Evolutionary conservation across 179 eudicot species (phyloP).

Genomic region (Sideroxylon spinosum): DNA sequence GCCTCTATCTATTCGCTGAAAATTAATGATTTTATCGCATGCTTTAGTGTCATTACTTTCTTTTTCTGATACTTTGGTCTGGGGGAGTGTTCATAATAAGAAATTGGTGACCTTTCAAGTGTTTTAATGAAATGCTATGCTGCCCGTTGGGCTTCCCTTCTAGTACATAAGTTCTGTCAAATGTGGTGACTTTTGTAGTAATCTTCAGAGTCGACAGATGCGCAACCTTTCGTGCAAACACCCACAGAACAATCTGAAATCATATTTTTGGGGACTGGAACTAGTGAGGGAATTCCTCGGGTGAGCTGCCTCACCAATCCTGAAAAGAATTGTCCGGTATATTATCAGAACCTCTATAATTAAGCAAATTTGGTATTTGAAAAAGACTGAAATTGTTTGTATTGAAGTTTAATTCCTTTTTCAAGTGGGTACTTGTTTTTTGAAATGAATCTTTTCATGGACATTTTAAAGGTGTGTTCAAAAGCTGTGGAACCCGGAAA

Average conservation of each 20-base stretch:
- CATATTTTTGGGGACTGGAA: conserved; percentile 92
- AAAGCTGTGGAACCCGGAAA: conserved; percentile 74
- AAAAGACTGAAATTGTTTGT: neutral
- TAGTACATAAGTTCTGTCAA: neutral
- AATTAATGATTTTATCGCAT: neutral
- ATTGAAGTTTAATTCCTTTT: neutral
- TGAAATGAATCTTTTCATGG: conserved; percentile 15
- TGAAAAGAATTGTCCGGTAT: conserved; percentile 62
- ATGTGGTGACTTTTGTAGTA: conserved; percentile 4
- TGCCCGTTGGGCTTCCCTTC: conserved; percentile 1
- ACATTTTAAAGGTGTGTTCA: conserved; percentile 63
- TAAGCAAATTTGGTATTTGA: neutral
- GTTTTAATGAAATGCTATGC: neutral
- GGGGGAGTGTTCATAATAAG: neutral
- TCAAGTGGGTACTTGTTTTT: too few relatives aligned
- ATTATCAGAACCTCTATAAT: conserved; percentile 13
- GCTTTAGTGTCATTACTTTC: neutral
- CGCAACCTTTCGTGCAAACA: conserved; percentile 26
- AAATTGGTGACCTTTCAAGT: neutral
- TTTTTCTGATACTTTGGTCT: neutral
- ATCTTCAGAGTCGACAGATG: conserved; percentile 42
- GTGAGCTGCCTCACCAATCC: conserved; percentile 96
- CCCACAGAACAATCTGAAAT: conserved; percentile 58
- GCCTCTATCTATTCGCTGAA: neutral
- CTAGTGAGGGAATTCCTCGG: conserved; percentile 98